Evolutionary conservation across 208 protist species (phyloP).

Genomic region (Wallacemonas sp.): DNA sequence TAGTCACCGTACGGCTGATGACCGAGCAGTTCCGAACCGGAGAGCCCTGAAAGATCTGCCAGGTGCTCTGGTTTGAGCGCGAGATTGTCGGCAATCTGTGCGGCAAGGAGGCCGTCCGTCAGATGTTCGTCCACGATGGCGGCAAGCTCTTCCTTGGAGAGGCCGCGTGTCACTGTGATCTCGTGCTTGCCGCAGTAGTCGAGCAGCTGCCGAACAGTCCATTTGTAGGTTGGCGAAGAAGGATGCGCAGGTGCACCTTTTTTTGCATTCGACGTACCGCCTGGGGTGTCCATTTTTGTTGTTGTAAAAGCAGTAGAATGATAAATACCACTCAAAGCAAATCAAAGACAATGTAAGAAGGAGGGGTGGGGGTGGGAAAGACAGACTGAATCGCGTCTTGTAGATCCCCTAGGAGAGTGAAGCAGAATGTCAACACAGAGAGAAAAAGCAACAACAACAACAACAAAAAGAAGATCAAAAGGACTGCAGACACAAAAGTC

Average conservation of each 20-base stretch:
- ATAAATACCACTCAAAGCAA: too few relatives aligned
- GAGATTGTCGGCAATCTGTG: slow-evolving; percentile 18
- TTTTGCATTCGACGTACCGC: too few relatives aligned
- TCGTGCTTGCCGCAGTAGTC: slow-evolving; percentile 34
- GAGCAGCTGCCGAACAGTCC: slow-evolving; percentile 42
- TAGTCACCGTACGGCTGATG: slow-evolving; percentile 28
- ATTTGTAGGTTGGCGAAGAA: slow-evolving; percentile 26
- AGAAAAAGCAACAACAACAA: too few relatives aligned
- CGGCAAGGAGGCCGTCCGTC: slow-evolving; percentile 17
- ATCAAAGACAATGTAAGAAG: too few relatives aligned
- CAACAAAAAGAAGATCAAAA: too few relatives aligned
- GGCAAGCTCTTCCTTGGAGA: slow-evolving; percentile 30
- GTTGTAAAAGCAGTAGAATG: too few relatives aligned
- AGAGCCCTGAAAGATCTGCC: slow-evolving; percentile 18
- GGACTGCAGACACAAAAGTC: too few relatives aligned
- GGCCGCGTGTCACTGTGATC: slow-evolving; percentile 25
- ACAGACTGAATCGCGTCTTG: too few relatives aligned
- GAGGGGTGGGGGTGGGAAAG: too few relatives aligned
- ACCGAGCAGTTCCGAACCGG: slow-evolving; percentile 22
- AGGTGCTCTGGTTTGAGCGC: slow-evolving; percentile 12
- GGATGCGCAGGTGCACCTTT: not conserved
- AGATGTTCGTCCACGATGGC: slow-evolving; percentile 33
- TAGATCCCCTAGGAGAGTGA: too few relatives aligned
- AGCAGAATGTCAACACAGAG: too few relatives aligned
- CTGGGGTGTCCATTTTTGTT: too few relatives aligned